These are phyloP conservation scores for Mimosa pudica DNA, from an alignment of 306 rosid genomes.

Conservation along the genomic window DNA sequence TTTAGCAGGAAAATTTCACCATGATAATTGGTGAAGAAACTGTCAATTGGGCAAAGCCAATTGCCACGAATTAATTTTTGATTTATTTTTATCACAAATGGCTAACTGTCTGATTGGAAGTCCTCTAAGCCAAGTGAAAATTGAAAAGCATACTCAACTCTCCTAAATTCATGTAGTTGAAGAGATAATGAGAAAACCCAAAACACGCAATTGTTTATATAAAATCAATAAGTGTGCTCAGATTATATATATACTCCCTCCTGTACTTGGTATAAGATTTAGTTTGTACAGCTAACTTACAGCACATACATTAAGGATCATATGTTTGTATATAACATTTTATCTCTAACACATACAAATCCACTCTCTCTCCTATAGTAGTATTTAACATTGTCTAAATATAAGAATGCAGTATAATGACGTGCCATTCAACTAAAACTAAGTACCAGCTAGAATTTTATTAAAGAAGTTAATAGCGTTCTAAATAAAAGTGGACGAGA, in stretches of 20 bases:
- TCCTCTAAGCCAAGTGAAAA: background rate
- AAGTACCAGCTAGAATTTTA: background rate
- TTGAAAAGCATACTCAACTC: background rate
- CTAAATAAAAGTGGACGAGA: background rate
- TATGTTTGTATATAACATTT: background rate
- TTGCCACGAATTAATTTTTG: too few species aligned
- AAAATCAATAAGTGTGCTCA: constrained; percentile 17
- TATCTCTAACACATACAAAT: constrained; percentile 15
- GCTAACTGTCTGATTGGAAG: too few species aligned
- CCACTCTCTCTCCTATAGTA: background rate
- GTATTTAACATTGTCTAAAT: background rate
- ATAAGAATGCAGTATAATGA: background rate
- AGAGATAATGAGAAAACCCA: background rate
- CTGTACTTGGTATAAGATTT: too few species aligned
- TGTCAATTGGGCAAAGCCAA: background rate
- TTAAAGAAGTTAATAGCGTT: background rate
- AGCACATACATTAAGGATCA: too few species aligned
- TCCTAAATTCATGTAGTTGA: background rate
- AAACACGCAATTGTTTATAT: background rate
- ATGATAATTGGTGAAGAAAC: background rate
- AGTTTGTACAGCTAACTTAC: too few species aligned
- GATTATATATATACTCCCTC: background rate
- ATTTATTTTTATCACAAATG: background rate
- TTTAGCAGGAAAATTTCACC: background rate
- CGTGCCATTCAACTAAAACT: background rate